phyloP scores from a whole-genome alignment of 139 green algal genomes.

The Dunaliella sp. region DNA sequence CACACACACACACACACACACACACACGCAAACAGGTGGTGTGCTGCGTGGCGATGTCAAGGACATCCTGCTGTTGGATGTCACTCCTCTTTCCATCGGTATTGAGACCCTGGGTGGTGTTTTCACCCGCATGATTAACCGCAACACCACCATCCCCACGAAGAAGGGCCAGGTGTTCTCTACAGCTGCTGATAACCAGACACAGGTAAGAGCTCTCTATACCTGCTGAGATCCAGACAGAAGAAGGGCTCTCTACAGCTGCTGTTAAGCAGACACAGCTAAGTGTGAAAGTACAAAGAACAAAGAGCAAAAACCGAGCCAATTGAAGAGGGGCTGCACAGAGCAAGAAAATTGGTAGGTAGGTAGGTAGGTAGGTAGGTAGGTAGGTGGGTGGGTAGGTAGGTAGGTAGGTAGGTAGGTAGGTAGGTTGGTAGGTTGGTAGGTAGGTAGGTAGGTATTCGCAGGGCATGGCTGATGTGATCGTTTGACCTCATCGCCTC shows the following conservation, averaged over 20 bases:
- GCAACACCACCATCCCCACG: constrained; percentile 99
- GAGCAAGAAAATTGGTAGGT: no score
- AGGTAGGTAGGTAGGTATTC: no score
- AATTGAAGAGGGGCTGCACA: no score
- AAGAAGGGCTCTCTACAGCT: background rate
- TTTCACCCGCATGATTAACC: constrained; percentile 97
- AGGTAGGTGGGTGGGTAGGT: no score
- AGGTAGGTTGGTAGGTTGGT: no score
- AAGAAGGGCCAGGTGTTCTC: constrained; percentile 97
- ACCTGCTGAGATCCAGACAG: background rate
- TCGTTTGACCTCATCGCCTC: no score
- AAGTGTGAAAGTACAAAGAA: no score
- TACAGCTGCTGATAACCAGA: constrained; percentile 95
- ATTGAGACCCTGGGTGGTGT: constrained; percentile 99
- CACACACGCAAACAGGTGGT: constrained; percentile 49
- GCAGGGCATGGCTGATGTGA: no score
- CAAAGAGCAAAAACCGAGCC: no score
- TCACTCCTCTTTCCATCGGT: constrained; percentile 95
- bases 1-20: background rate
- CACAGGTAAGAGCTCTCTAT: constrained; percentile 49
- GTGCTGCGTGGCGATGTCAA: constrained; percentile 94
- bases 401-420: no score
- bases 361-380: no score
- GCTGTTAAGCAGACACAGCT: background rate
- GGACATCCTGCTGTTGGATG: constrained; percentile 98